These are phyloP conservation scores for Brassica incana DNA, from an alignment of 345 rosid species.

Conservation along the genomic window DNA sequence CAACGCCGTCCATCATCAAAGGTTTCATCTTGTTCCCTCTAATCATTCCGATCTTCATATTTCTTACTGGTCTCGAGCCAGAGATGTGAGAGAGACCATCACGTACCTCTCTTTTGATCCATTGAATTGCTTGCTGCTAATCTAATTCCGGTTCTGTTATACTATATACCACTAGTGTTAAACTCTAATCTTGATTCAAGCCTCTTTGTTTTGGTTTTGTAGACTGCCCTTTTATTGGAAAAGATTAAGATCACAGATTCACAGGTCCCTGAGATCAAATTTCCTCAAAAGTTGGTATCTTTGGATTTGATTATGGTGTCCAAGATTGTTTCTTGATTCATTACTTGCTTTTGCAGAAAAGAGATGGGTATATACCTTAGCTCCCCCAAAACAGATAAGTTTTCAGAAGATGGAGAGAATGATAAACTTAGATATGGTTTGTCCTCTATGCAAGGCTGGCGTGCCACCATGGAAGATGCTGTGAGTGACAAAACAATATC, in stretches of 20 bases:
- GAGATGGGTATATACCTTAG: constrained; percentile 95
- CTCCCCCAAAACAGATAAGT: constrained; percentile 92
- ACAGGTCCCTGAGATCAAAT: constrained; percentile 5
- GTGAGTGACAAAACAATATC: constrained; percentile 50
- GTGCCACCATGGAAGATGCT: constrained; percentile 97
- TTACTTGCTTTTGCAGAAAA: constrained; percentile 25
- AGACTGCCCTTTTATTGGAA: neutral
- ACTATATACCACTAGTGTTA: neutral
- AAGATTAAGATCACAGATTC: constrained; percentile 26
- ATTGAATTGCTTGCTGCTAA: neutral
- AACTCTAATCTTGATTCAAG: neutral
- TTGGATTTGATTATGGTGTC: neutral
- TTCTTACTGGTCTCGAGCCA: neutral
- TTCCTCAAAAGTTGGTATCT: neutral
- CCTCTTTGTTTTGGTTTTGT: neutral
- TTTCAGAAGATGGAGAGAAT: constrained; percentile 84
- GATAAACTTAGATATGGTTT: constrained; percentile 76
- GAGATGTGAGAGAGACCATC: constrained; percentile 25
- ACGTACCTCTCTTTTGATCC: constrained; percentile 1
- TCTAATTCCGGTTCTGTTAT: neutral
- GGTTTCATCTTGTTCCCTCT: neutral
- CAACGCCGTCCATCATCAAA: neutral
- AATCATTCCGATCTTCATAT: constrained; percentile 3
- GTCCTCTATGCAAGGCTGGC: constrained; percentile 99
- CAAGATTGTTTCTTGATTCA: neutral